Percentiles rank a stretch among this genome's conserved stretches.
Conservation (phyloP, 768 basidiomycete genomes). For the Phylloporus rhodoxanthus region DNA sequence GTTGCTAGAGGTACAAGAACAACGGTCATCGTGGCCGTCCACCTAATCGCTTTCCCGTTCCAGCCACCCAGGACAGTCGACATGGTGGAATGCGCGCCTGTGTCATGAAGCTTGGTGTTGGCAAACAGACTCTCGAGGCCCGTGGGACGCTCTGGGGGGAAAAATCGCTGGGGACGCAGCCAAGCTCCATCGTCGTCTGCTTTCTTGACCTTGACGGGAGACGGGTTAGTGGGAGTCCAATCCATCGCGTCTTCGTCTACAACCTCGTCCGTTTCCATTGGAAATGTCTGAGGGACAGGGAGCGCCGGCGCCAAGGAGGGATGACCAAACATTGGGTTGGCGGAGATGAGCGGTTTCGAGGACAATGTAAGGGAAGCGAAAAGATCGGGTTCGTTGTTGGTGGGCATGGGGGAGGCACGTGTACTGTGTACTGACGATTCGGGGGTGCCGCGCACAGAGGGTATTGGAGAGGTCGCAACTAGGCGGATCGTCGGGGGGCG, state of each 20-base stretch:
- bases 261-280: slow-evolving; percentile 24
- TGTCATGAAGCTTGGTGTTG: slow-evolving; percentile 52
- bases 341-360: slow-evolving; percentile 50
- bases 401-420: slow-evolving; percentile 26
- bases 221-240: slow-evolving; percentile 56
- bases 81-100: background rate
- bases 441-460: slow-evolving; percentile 41
- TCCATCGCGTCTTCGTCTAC: slow-evolving; percentile 49
- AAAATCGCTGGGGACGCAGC: slow-evolving; percentile 70
- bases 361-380: slow-evolving; percentile 61
- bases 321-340: slow-evolving; percentile 60
- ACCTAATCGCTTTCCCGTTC: slow-evolving; percentile 4
- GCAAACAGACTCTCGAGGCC: slow-evolving; percentile 69
- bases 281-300: slow-evolving; percentile 22
- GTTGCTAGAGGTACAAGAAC: slow-evolving; percentile 18
- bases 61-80: background rate
- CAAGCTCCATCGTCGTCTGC: slow-evolving; percentile 37
- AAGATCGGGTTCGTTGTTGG: slow-evolving; percentile 48
- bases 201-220: slow-evolving; percentile 21
- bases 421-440: slow-evolving; percentile 16
- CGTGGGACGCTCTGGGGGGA: slow-evolving; percentile 72
- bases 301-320: slow-evolving; percentile 46
- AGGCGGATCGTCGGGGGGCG: slow-evolving; percentile 69
- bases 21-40: slow-evolving; percentile 7
- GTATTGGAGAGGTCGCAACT: slow-evolving; percentile 46